These are phyloP conservation scores for Diversispora epigaea DNA, from an alignment of 192 early-diverging fungal species.

Conservation along the genomic window DNA sequence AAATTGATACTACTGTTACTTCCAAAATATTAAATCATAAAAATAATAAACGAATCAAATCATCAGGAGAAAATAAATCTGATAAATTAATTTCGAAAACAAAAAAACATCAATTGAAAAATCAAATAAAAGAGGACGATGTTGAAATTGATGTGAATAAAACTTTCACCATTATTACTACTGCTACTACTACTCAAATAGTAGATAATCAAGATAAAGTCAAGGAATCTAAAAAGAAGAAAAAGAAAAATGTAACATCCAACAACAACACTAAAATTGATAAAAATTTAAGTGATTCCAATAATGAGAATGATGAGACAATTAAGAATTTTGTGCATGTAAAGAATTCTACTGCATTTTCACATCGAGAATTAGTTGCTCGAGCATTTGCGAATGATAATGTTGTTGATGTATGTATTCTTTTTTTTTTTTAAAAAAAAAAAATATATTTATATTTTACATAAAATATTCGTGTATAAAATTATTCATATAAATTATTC, in stretches of 20 bases:
- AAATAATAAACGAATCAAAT: conserved; percentile 48
- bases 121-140: conserved; percentile 49
- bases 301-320: conserved; percentile 38
- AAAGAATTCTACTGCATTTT: conserved; percentile 55
- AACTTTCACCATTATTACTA: conserved; percentile 50
- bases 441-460: background rate
- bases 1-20: conserved; percentile 50
- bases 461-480: background rate
- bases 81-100: conserved; percentile 69
- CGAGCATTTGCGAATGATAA: conserved; percentile 96
- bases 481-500: background rate
- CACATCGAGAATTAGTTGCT: conserved; percentile 81
- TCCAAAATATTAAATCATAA: conserved; percentile 45
- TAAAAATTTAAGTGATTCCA: conserved; percentile 10
- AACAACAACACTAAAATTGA: conserved; percentile 10
- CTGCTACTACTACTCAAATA: conserved; percentile 14
- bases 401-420: conserved; percentile 57
- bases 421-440: background rate
- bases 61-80: conserved; percentile 55
- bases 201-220: background rate
- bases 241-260: conserved; percentile 17
- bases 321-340: conserved; percentile 56
- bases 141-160: conserved; percentile 72
- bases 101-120: conserved; percentile 53
- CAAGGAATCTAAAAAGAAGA: conserved; percentile 20